A percentile compares a stretch with the other conserved stretches of the same genome.
Conservation (phyloP, 2,329 filamentous ascomycete genomes). For the Paracorniculantispora psalliotae region DNA sequence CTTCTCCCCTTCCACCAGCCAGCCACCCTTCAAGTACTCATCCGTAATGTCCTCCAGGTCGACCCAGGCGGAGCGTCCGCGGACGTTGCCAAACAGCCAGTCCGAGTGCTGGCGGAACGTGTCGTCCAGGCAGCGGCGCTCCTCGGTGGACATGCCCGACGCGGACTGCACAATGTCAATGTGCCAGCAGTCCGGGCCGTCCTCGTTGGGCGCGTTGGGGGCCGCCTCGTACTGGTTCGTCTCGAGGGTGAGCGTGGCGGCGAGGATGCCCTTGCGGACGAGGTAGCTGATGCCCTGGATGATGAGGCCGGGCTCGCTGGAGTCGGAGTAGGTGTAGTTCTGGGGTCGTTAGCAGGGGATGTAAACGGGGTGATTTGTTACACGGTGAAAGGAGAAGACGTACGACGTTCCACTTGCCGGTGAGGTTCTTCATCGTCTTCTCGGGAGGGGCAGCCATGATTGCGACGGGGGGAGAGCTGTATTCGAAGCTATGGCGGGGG, state of each 20-base stretch:
- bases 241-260: constrained; percentile 64
- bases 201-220: constrained; percentile 35
- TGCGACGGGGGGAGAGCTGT: constrained; percentile 3
- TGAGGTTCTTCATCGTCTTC: constrained; percentile 63
- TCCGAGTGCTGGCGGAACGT: constrained; percentile 61
- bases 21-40: constrained; percentile 52
- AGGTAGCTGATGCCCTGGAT: constrained; percentile 71
- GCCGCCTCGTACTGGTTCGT: constrained; percentile 50
- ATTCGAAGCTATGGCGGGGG: not conserved
- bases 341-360: constrained; percentile 27
- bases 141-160: constrained; percentile 61
- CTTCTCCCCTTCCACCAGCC: constrained; percentile 52
- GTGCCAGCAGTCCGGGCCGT: constrained; percentile 42
- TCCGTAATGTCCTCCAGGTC: constrained; percentile 45
- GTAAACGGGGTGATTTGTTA: not conserved
- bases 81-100: constrained; percentile 71
- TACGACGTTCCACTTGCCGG: constrained; percentile 67
- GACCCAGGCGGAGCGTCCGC: constrained; percentile 53
- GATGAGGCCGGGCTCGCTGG: constrained; percentile 61
- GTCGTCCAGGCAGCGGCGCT: constrained; percentile 51
- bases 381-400: constrained; percentile 23
- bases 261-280: constrained; percentile 64
- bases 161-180: constrained; percentile 71
- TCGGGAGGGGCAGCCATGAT: constrained; percentile 67
- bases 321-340: constrained; percentile 72